Evolutionary conservation across 345 rosid genomes (phyloP).

Genomic region (Populus euphratica): DNA sequence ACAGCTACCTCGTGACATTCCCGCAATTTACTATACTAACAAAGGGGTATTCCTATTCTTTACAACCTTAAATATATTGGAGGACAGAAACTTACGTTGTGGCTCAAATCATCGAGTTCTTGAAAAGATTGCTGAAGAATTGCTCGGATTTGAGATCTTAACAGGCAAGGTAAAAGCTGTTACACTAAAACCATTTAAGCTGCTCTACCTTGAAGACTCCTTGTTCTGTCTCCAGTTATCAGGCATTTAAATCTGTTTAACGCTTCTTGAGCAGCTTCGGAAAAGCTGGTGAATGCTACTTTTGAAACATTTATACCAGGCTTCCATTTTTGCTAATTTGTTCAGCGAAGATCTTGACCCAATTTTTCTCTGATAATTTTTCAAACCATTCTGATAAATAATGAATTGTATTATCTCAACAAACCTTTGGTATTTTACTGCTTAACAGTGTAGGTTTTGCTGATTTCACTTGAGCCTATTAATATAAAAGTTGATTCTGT

Average conservation of each 20-base stretch:
- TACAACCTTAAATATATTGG: too few relatives aligned
- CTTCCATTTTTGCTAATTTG: neutral
- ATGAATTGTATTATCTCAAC: neutral
- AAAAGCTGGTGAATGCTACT: neutral
- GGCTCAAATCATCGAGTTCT: slow-evolving; percentile 46
- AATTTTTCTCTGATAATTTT: neutral
- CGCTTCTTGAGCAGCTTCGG: neutral
- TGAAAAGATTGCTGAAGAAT: slow-evolving; percentile 81
- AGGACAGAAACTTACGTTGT: too few relatives aligned
- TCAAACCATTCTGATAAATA: neutral
- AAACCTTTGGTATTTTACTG: neutral
- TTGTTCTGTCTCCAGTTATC: neutral
- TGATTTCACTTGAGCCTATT: neutral
- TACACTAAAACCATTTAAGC: slow-evolving; percentile 11
- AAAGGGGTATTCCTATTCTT: too few relatives aligned
- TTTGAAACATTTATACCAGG: neutral
- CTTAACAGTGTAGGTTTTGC: neutral
- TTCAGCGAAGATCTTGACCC: neutral
- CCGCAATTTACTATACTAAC: too few relatives aligned
- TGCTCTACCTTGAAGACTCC: slow-evolving; percentile 4
- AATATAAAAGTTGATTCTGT: neutral
- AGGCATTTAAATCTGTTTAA: neutral
- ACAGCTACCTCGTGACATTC: too few relatives aligned
- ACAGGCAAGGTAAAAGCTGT: slow-evolving; percentile 64
- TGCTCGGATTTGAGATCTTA: slow-evolving; percentile 81